Conservation (phyloP, 306 rosid species). For the Pterocarpus santalinus region DNA sequence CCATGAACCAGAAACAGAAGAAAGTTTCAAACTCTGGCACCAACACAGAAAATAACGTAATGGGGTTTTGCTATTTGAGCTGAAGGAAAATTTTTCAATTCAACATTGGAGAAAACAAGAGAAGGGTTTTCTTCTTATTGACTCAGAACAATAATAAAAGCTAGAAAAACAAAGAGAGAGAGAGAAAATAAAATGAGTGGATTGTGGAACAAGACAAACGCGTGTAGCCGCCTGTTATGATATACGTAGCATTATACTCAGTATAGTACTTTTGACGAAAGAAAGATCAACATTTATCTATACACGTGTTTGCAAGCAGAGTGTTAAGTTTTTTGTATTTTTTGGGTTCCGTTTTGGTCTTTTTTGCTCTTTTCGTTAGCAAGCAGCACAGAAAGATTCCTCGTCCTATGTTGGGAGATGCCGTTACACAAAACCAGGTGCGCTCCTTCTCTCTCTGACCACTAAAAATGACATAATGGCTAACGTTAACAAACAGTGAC, state of each 20-base stretch:
- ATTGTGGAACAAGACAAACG: constrained; percentile 39
- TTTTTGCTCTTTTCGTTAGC: not conserved
- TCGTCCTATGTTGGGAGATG: not conserved
- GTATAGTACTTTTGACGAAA: not conserved
- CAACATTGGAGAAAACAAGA: constrained; percentile 43
- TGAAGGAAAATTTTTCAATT: constrained; percentile 39
- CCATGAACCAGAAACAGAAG: constrained; percentile 10
- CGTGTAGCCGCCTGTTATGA: constrained; percentile 39
- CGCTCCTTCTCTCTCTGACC: not conserved
- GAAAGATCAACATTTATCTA: not conserved
- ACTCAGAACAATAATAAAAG: constrained; percentile 29
- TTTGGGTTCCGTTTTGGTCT: not conserved
- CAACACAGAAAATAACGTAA: not conserved
- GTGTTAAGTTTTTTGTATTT: not conserved
- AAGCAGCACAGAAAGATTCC: not conserved
- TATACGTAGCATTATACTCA: constrained; percentile 19
- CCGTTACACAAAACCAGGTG: constrained; percentile 5
- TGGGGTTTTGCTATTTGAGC: not conserved
- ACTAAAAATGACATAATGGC: no score
- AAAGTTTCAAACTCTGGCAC: constrained; percentile 2
- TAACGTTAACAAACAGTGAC: no score
- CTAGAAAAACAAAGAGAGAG: not conserved
- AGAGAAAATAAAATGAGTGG: not conserved
- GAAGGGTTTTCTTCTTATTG: constrained; percentile 36
- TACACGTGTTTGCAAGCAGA: not conserved